These are phyloP conservation scores for Carallia brachiata DNA, from an alignment of 345 rosid species.

Conservation along the genomic window DNA sequence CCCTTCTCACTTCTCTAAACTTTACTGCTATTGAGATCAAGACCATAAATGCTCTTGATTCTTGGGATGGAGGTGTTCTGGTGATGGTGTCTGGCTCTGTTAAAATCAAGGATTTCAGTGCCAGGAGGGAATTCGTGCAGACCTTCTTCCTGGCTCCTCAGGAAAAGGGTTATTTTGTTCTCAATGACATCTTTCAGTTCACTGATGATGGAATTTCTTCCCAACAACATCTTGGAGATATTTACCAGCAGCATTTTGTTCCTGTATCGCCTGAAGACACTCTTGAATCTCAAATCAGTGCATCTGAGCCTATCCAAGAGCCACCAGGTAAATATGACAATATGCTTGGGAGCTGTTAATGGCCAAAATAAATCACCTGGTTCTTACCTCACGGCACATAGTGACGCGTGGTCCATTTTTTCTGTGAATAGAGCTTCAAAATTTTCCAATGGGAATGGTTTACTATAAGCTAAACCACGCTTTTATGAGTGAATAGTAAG, in stretches of 20 bases:
- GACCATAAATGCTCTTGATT: constrained; percentile 79
- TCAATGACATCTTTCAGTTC: constrained; percentile 85
- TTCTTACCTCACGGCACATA: too few relatives aligned
- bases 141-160: constrained; percentile 97
- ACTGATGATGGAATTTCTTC: constrained; percentile 46
- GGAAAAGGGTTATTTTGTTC: constrained; percentile 86
- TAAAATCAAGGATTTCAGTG: constrained; percentile 56
- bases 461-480: too few relatives aligned
- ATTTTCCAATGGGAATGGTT: too few relatives aligned
- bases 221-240: constrained; percentile 34
- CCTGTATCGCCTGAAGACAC: constrained; percentile 45
- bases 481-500: too few relatives aligned
- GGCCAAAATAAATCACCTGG: not conserved
- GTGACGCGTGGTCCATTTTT: too few relatives aligned
- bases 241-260: constrained; percentile 29
- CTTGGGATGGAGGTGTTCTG: constrained; percentile 81
- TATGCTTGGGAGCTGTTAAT: not conserved
- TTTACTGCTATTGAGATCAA: constrained; percentile 87
- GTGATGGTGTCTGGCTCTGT: constrained; percentile 88
- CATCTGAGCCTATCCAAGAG: constrained; percentile 51
- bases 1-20: constrained; percentile 60
- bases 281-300: constrained; percentile 45
- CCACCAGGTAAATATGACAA: constrained; percentile 51
- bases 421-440: too few relatives aligned
- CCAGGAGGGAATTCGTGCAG: constrained; percentile 73